These are phyloP conservation scores for Sphagnum contortum DNA, from an alignment of 225 moss, liverwort and hornwort genomes.

Conservation along the genomic window DNA sequence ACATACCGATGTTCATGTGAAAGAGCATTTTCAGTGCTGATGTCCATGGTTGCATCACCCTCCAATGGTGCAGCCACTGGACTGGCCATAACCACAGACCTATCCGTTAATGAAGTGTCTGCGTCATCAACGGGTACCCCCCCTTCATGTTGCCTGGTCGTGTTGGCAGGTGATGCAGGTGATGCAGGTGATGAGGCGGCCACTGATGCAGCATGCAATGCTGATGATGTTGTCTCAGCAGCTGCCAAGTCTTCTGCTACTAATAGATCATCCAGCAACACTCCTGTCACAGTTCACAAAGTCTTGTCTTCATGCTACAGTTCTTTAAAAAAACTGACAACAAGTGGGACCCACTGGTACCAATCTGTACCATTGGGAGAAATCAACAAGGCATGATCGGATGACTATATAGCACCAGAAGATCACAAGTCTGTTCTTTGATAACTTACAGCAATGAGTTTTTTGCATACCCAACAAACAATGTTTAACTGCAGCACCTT, in stretches of 20 bases:
- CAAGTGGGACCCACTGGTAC: not conserved
- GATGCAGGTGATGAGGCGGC: slow-evolving; percentile 19
- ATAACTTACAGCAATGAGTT: too few relatives aligned
- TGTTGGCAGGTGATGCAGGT: slow-evolving; percentile 11
- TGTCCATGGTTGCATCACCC: slow-evolving; percentile 86
- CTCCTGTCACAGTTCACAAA: slow-evolving; percentile 30
- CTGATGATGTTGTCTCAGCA: slow-evolving; percentile 45
- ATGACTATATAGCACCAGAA: too few relatives aligned
- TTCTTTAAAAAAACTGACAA: not conserved
- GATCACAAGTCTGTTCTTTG: too few relatives aligned
- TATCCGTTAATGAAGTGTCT: slow-evolving; percentile 33
- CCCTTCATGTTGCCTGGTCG: slow-evolving; percentile 20
- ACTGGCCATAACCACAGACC: slow-evolving; percentile 80
- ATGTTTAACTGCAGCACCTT: too few relatives aligned
- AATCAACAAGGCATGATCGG: too few relatives aligned
- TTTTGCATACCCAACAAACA: too few relatives aligned
- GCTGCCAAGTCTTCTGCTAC: slow-evolving; percentile 67
- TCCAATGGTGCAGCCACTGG: slow-evolving; percentile 77
- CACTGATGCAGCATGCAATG: slow-evolving; percentile 35
- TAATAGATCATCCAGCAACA: slow-evolving; percentile 68
- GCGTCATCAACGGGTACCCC: slow-evolving; percentile 32
- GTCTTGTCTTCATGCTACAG: not conserved
- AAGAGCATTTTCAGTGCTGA: slow-evolving; percentile 80
- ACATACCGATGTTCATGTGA: slow-evolving; percentile 62
- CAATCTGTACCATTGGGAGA: too few relatives aligned